Evolutionary conservation across 1,139 yeast species (phyloP), one percentile per base, ranked within the genome.

Genomic region (Kodamaea derodonti): DNA sequence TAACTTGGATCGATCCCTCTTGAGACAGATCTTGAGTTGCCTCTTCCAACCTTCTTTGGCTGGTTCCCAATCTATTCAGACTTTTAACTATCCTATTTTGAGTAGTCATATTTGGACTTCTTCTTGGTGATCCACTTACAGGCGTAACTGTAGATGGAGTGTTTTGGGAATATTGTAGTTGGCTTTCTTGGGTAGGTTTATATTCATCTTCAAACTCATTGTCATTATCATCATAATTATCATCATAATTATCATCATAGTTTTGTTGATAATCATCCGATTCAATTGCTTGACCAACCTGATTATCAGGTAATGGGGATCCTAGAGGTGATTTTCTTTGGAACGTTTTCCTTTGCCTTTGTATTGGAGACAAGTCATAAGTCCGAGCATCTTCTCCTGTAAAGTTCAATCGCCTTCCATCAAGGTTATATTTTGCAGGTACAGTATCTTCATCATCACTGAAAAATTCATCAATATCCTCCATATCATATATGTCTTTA

Each of bases 381-480:
- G 59, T 48, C n/a, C 56, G 65, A 7, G 65, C 61, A 29, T 61
- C 69, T 10, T 59, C 65, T 32, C 63, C 64, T 1, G 63, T 61
- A 37, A 66, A 66, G 46, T 66, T 58, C 28, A 66, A 62, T 48
- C 55, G 58, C 16, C 72, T 43, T 2, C 71, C 69, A 22, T 61
- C 47, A 26, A 49, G 47, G 36, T 45, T 41, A 29, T 42, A 50
- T 26, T 43, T 45, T 2, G 49, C 46, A 4, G 48, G 41, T 10
- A 32, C 4, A n/a, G n/a, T n/a, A 18, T 60, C 71, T 16, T 75
- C 80, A 27, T 71, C 70, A 46, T 61, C 69, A 14, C 52, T 56
- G 38, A 85, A 86, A 60, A 83, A 87, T 36, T 80, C 95, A 46
- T 83, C 84, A 27, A 86, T 58, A 48, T 81, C 84, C 51, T 87